Evolutionary conservation across 1,284 basidiomycete genomes (phyloP).

Genomic region (Leccinum angustisporum): DNA sequence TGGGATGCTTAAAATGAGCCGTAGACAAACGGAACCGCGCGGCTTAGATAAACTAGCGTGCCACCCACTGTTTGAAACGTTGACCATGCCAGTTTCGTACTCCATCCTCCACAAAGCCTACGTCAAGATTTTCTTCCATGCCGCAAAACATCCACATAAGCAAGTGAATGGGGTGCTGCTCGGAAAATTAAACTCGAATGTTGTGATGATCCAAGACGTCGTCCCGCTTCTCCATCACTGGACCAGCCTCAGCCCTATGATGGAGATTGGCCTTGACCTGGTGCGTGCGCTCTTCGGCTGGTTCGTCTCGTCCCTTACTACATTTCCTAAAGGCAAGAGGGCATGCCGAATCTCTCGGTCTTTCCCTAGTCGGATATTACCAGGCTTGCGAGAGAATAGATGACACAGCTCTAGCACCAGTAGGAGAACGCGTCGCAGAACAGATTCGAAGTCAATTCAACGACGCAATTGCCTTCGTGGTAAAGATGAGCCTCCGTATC

Average conservation of each 20-base stretch:
- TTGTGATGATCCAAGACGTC: conserved; percentile 55
- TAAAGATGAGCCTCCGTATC: conserved; percentile 31
- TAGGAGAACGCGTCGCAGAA: conserved; percentile 60
- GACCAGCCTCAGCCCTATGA: conserved; percentile 76
- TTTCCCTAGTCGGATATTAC: conserved; percentile 68
- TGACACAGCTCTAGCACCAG: conserved; percentile 56
- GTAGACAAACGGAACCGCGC: not conserved
- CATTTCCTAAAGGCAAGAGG: conserved; percentile 46
- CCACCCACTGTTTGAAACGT: not conserved
- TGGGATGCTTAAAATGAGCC: no score
- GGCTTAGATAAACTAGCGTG: not conserved
- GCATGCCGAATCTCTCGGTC: conserved; percentile 49
- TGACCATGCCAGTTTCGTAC: conserved; percentile 43
- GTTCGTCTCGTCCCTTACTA: conserved; percentile 1
- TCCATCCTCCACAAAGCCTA: conserved; percentile 57
- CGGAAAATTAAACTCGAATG: conserved; percentile 41
- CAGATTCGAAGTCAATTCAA: conserved; percentile 52
- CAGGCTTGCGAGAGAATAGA: conserved; percentile 65
- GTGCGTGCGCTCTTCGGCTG: conserved; percentile 40
- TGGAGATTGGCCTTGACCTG: conserved; percentile 75
- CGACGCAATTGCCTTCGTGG: conserved; percentile 64
- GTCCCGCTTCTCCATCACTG: conserved; percentile 78
- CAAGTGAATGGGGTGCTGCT: conserved; percentile 68
- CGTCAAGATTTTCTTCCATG: conserved; percentile 67
- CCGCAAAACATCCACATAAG: conserved; percentile 69